Percentiles rank a stretch among this genome's conserved stretches.
These are phyloP conservation scores for Entophlyctis helioformis DNA, from an alignment of 192 early-diverging fungal genomes.

Conservation along the genomic window DNA sequence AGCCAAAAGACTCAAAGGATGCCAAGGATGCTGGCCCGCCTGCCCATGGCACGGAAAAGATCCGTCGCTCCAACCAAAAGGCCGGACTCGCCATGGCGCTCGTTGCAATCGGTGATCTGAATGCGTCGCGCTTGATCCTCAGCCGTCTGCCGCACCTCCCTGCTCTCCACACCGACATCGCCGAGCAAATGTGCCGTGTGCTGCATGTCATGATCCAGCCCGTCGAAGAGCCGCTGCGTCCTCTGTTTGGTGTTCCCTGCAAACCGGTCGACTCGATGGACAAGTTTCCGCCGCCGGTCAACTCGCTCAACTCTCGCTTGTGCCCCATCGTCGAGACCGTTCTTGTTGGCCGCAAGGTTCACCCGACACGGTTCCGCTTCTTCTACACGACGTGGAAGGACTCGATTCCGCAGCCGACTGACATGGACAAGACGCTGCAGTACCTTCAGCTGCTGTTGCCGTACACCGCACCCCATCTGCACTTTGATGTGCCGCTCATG, in stretches of 20 bases:
- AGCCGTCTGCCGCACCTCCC: slow-evolving; percentile 35
- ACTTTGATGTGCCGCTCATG: slow-evolving; percentile 25
- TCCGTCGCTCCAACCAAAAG: slow-evolving; percentile 52
- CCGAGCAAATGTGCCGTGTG: slow-evolving; percentile 45
- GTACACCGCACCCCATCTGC: slow-evolving; percentile 23
- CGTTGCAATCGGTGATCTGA: slow-evolving; percentile 49
- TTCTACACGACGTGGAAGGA: slow-evolving; percentile 52
- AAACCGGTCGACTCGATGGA: background rate
- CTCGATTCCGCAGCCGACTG: slow-evolving; percentile 11
- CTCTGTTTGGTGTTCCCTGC: background rate
- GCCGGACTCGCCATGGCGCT: slow-evolving; percentile 46
- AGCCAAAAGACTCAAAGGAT: too few species aligned
- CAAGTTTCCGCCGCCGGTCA: slow-evolving; percentile 8
- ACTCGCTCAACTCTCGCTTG: slow-evolving; percentile 13
- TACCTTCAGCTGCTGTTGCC: slow-evolving; percentile 12
- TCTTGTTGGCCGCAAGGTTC: slow-evolving; percentile 9
- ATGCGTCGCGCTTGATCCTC: slow-evolving; percentile 36
- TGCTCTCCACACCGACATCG: slow-evolving; percentile 45
- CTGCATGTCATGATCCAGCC: slow-evolving; percentile 45
- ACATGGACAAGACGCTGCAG: slow-evolving; percentile 8
- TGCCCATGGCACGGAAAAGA: too few species aligned
- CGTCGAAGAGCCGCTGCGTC: slow-evolving; percentile 24
- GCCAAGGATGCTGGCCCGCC: too few species aligned
- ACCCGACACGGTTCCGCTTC: slow-evolving; percentile 33
- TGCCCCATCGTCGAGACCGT: slow-evolving; percentile 7